Evolutionary conservation across 306 rosid species (phyloP).

Genomic region (Sechiopsis laciniata): DNA sequence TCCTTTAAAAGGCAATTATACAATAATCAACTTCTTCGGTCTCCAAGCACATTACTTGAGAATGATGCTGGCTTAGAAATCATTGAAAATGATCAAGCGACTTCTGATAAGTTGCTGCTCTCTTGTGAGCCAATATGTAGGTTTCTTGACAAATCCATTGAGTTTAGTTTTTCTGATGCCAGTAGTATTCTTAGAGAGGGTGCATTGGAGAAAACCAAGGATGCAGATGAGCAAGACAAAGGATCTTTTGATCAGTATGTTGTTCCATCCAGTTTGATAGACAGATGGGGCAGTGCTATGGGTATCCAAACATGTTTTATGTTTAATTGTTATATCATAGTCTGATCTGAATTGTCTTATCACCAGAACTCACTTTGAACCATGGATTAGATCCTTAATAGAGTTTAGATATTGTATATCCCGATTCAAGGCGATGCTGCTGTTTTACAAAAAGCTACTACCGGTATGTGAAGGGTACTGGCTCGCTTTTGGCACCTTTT

Average conservation of each 20-base stretch:
- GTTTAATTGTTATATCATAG: not conserved
- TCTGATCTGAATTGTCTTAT: not conserved
- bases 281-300: conserved; percentile 97
- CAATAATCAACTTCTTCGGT: conserved; percentile 42
- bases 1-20: conserved; percentile 42
- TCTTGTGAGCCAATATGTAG: conserved; percentile 68
- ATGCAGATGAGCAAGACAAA: conserved; percentile 20
- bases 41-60: conserved; percentile 53
- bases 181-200: conserved; percentile 27
- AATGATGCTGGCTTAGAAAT: conserved; percentile 23
- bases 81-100: conserved; percentile 42
- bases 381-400: conserved; percentile 32
- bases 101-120: conserved; percentile 41
- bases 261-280: conserved; percentile 72
- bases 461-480: conserved; percentile 93
- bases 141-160: conserved; percentile 49
- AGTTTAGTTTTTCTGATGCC: conserved; percentile 26
- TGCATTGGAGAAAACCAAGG: conserved; percentile 29
- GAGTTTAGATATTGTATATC: conserved; percentile 67
- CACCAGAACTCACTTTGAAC: conserved; percentile 15
- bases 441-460: conserved; percentile 90
- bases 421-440: conserved; percentile 89
- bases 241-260: conserved; percentile 45
- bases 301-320: conserved; percentile 65
- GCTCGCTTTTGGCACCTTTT: conserved; percentile 78